Conservation (phyloP, 1,139 yeast species). For the Chernovozyma aurita region DNA sequence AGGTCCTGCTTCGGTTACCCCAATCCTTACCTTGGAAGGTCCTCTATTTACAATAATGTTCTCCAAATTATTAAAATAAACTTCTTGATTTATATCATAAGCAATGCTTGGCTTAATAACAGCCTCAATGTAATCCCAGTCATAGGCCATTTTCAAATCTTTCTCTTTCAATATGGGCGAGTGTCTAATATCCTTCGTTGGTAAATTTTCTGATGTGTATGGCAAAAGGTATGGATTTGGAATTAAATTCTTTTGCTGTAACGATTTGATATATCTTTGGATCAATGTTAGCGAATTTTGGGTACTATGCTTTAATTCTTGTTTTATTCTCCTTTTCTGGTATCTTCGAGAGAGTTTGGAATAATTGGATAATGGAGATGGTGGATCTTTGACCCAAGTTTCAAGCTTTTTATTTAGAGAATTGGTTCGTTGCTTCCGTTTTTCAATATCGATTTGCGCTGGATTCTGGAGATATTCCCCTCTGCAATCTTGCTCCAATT, state of each 20-base stretch:
- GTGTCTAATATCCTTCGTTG: neutral
- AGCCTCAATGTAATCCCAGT: constrained; percentile 28
- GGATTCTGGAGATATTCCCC: constrained; percentile 11
- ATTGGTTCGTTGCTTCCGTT: neutral
- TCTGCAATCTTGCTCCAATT: constrained; percentile 15
- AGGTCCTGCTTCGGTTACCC: constrained; percentile 30
- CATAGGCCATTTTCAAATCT: constrained; percentile 27
- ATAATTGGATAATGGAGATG: neutral
- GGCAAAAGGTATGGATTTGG: constrained; percentile 36
- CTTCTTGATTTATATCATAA: constrained; percentile 28
- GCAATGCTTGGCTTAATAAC: constrained; percentile 36
- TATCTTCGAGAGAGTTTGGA: neutral
- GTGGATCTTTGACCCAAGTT: neutral
- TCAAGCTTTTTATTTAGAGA: neutral
- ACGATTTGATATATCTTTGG: constrained; percentile 24
- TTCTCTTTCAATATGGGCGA: constrained; percentile 7
- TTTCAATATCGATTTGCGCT: constrained; percentile 6
- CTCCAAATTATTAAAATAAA: constrained; percentile 15
- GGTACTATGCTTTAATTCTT: constrained; percentile 9
- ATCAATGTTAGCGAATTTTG: constrained; percentile 17
- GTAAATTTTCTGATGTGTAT: constrained; percentile 15
- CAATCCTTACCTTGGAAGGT: constrained; percentile 31
- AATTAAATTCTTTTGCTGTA: constrained; percentile 22
- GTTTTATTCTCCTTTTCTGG: constrained; percentile 6
- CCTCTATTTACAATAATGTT: constrained; percentile 30